These are phyloP conservation scores for Saccharomyces pastorianus DNA, from an alignment of 1,139 yeast species.

Conservation along the genomic window DNA sequence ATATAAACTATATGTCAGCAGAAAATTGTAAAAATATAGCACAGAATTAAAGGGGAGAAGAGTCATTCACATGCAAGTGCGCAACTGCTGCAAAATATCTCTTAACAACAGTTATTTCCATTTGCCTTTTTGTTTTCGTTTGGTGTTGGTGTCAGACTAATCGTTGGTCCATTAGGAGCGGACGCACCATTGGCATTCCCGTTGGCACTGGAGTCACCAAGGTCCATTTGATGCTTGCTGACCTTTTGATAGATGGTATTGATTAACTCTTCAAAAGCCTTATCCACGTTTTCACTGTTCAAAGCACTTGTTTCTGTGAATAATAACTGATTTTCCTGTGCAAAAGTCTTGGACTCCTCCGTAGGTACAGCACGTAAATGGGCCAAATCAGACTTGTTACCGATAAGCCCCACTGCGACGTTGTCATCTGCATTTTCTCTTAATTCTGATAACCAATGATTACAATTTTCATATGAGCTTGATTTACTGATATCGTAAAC, in stretches of 20 bases:
- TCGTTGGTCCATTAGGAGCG: constrained; percentile 69
- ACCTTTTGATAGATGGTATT: constrained; percentile 92
- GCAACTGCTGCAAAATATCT: not conserved
- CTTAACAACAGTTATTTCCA: constrained; percentile 58
- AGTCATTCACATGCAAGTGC: not conserved
- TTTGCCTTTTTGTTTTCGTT: constrained; percentile 61
- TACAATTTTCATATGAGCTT: constrained; percentile 85
- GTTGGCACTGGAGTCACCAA: constrained; percentile 44
- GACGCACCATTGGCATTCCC: constrained; percentile 9
- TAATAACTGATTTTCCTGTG: constrained; percentile 81
- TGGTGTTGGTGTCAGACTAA: constrained; percentile 89
- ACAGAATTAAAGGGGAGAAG: not conserved
- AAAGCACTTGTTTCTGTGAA: constrained; percentile 96
- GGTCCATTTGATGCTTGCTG: constrained; percentile 76
- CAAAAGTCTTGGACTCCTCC: constrained; percentile 93
- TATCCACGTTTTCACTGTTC: constrained; percentile 89
- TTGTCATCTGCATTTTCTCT: constrained; percentile 96
- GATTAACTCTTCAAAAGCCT: constrained; percentile 85
- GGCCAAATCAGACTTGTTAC: constrained; percentile 91
- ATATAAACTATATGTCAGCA: not conserved
- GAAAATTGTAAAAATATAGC: not conserved
- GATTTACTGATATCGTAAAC: constrained; percentile 94
- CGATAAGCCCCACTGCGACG: constrained; percentile 92
- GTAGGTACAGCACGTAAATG: constrained; percentile 96
- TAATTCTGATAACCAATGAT: constrained; percentile 91